Conservation (phyloP, 2,329 filamentous ascomycete species). For the Fusarium heterosporum region DNA sequence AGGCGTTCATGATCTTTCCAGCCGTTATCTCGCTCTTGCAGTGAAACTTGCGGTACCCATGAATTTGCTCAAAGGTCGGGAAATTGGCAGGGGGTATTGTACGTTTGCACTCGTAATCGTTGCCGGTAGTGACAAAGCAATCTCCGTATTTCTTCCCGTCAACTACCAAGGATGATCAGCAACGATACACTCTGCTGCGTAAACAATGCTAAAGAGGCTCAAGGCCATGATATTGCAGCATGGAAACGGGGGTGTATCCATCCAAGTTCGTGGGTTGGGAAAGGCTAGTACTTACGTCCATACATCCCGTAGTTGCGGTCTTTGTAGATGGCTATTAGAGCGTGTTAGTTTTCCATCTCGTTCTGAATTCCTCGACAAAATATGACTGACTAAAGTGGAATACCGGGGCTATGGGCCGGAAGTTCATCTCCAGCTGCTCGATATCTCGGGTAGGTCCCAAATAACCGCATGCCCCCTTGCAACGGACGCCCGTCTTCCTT, state of each 20-base stretch:
- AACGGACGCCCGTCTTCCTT: background rate
- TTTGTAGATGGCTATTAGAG: background rate
- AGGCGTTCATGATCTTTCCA: background rate
- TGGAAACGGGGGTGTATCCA: background rate
- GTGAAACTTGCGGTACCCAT: background rate
- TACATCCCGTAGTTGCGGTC: constrained; percentile 2
- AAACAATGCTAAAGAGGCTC: no score
- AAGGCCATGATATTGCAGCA: background rate
- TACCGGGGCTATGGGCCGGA: background rate
- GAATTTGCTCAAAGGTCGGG: background rate
- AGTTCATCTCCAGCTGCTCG: background rate
- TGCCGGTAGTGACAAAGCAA: background rate
- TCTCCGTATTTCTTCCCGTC: background rate
- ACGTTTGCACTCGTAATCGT: background rate
- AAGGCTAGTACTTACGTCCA: background rate
- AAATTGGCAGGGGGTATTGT: background rate
- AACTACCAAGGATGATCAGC: background rate
- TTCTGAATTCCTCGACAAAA: no score
- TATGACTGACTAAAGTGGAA: background rate
- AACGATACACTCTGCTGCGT: no score
- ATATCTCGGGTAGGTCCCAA: background rate
- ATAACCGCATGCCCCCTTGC: background rate
- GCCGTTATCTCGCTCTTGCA: background rate
- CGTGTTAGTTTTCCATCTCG: background rate
- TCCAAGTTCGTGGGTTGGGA: background rate